Evolutionary conservation across 495 filamentous ascomycete genomes (phyloP).

Genomic region (Talaromyces stipitatus): DNA sequence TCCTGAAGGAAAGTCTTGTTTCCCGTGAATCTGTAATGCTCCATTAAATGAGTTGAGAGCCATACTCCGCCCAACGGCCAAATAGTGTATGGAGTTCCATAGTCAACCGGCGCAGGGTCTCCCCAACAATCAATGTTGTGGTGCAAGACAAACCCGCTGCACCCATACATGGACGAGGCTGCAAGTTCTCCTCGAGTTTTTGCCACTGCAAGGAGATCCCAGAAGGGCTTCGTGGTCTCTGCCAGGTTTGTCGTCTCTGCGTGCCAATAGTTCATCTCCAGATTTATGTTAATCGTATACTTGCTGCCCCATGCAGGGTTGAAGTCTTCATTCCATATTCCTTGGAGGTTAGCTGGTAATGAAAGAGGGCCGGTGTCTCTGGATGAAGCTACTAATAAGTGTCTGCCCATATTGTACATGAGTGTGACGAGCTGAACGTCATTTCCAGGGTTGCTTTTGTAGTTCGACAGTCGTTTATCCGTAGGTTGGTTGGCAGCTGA

Average conservation of each 20-base stretch:
- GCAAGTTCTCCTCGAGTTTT: conserved; percentile 16
- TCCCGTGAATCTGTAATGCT: conserved; percentile 28
- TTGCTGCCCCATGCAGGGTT: conserved; percentile 38
- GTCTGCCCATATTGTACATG: conserved; percentile 30
- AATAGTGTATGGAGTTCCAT: conserved; percentile 21
- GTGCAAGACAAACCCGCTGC: conserved; percentile 26
- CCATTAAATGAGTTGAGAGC: conserved; percentile 28
- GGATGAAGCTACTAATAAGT: conserved; percentile 30
- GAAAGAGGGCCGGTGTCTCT: conserved; percentile 13
- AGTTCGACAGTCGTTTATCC: conserved; percentile 11
- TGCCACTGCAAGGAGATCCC: conserved; percentile 24
- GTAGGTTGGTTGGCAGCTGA: conserved; percentile 10
- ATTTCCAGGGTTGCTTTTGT: conserved; percentile 8
- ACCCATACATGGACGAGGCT: conserved; percentile 32
- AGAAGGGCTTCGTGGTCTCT: conserved; percentile 12
- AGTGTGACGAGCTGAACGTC: conserved; percentile 10
- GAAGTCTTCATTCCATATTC: conserved; percentile 40
- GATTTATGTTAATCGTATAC: conserved; percentile 46
- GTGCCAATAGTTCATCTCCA: conserved; percentile 50
- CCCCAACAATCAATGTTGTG: conserved; percentile 38
- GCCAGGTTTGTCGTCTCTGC: conserved; percentile 27
- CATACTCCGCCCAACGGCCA: conserved; percentile 34
- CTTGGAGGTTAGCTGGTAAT: conserved; percentile 44
- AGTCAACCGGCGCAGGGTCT: conserved; percentile 28
- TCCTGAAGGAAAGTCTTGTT: conserved; percentile 18